Percentiles rank a stretch among this genome's conserved stretches.
Conservation (phyloP, 2,329 filamentous ascomycete genomes). For the Curvularia eragrostidis region DNA sequence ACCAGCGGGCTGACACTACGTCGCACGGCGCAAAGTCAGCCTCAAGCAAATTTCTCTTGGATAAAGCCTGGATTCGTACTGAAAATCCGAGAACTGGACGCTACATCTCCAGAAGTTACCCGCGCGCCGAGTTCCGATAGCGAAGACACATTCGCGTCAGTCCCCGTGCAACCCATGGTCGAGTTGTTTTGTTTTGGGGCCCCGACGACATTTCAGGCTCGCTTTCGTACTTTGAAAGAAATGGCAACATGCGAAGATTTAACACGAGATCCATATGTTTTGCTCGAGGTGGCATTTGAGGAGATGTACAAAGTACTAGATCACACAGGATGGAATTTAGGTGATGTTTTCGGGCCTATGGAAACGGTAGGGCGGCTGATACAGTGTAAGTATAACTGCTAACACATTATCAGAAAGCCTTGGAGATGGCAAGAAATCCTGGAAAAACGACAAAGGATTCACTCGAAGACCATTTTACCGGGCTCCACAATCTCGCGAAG, state of each 20-base stretch:
- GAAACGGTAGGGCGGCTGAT: conserved; percentile 33
- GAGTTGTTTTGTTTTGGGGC: conserved; percentile 43
- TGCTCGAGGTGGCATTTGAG: conserved; percentile 43
- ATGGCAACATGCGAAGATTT: conserved; percentile 28
- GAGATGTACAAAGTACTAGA: conserved; percentile 44
- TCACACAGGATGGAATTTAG: conserved; percentile 35
- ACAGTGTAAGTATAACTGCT: neutral
- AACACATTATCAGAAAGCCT: conserved; percentile 25
- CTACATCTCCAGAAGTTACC: conserved; percentile 4
- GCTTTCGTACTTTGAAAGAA: conserved; percentile 23
- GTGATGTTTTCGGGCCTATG: conserved; percentile 40
- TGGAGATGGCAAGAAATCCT: conserved; percentile 28
- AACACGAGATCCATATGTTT: conserved; percentile 40
- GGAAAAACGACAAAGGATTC: conserved; percentile 29
- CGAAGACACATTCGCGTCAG: conserved; percentile 14
- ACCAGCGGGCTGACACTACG: neutral
- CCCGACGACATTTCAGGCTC: conserved; percentile 22
- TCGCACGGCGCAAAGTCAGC: conserved; percentile 14
- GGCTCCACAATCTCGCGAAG: conserved; percentile 50
- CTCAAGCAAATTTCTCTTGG: conserved; percentile 36
- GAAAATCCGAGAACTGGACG: conserved; percentile 20
- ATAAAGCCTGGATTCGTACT: conserved; percentile 37
- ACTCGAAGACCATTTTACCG: conserved; percentile 28
- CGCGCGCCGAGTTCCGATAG: conserved; percentile 25
- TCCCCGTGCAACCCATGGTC: conserved; percentile 8